Conservation (phyloP, 305 asterid genomes). For the Solanum hybrid region DNA sequence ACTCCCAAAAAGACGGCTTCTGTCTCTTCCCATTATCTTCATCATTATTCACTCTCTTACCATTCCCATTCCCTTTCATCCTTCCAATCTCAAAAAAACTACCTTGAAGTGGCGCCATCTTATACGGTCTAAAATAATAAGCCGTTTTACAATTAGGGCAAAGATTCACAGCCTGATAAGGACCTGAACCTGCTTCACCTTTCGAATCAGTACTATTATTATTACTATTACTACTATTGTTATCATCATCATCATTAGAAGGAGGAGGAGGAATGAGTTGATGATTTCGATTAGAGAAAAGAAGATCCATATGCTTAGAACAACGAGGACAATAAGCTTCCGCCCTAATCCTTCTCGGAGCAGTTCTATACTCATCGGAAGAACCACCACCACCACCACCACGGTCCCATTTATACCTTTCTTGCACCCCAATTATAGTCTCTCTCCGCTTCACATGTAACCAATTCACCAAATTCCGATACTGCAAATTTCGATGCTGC, state of each 20-base stretch:
- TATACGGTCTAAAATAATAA: conserved; percentile 24
- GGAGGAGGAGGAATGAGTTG: conserved; percentile 68
- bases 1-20: conserved; percentile 69
- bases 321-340: conserved; percentile 96
- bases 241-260: not conserved
- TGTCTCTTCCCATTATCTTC: conserved; percentile 40
- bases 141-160: conserved; percentile 42
- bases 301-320: conserved; percentile 82
- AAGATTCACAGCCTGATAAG: conserved; percentile 31
- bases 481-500: conserved; percentile 17
- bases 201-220: conserved; percentile 1
- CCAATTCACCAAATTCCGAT: conserved; percentile 29
- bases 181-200: not conserved
- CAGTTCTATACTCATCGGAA: conserved; percentile 34
- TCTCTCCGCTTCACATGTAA: conserved; percentile 51
- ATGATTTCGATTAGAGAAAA: conserved; percentile 58
- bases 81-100: conserved; percentile 36
- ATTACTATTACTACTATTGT: not conserved
- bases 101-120: conserved; percentile 32
- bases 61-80: conserved; percentile 13
- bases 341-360: conserved; percentile 61
- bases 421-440: conserved; percentile 50
- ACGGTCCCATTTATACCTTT: conserved; percentile 61
- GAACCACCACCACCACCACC: conserved; percentile 17
- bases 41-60: conserved; percentile 36